Conservation (phyloP, 2,329 filamentous ascomycete species). For the Didymosphaeria variabile region DNA sequence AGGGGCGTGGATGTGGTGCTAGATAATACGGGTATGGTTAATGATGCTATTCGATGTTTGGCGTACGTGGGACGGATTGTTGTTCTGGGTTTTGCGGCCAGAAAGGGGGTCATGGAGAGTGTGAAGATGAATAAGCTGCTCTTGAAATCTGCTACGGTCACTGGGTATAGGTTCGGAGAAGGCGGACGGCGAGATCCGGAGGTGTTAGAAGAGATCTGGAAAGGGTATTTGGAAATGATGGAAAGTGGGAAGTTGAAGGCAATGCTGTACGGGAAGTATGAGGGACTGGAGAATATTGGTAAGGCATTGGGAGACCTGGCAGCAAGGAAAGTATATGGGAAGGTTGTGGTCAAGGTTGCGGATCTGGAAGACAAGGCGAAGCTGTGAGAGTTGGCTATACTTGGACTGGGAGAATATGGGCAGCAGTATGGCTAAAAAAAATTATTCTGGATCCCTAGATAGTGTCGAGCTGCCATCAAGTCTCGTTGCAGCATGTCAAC, state of each 20-base stretch:
- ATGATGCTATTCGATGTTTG: constrained; percentile 66
- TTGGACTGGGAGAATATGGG: no score
- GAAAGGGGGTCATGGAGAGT: constrained; percentile 61
- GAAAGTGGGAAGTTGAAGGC: constrained; percentile 60
- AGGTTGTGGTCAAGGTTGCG: constrained; percentile 59
- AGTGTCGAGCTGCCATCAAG: no score
- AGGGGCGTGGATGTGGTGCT: constrained; percentile 66
- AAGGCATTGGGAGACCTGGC: constrained; percentile 62
- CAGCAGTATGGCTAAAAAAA: no score
- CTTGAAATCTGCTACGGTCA: constrained; percentile 38
- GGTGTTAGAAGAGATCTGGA: constrained; percentile 61
- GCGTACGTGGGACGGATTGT: constrained; percentile 50
- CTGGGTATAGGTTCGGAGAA: constrained; percentile 68
- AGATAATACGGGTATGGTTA: constrained; percentile 12
- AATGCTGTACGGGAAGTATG: constrained; percentile 60
- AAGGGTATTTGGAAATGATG: constrained; percentile 60
- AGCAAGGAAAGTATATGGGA: constrained; percentile 62
- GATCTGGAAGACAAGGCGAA: constrained; percentile 13
- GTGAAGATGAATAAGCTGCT: constrained; percentile 29
- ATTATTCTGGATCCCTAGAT: no score
- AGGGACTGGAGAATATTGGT: constrained; percentile 60
- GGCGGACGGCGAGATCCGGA: constrained; percentile 60
- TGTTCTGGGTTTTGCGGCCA: constrained; percentile 67
- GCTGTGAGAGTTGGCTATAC: constrained; percentile 15
- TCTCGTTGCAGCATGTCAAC: not conserved